A percentile compares a stretch with the other conserved stretches of the same genome.
These are phyloP conservation scores for Trichoderma aggressivum DNA, from an alignment of 2,329 filamentous ascomycete genomes.

Conservation along the genomic window DNA sequence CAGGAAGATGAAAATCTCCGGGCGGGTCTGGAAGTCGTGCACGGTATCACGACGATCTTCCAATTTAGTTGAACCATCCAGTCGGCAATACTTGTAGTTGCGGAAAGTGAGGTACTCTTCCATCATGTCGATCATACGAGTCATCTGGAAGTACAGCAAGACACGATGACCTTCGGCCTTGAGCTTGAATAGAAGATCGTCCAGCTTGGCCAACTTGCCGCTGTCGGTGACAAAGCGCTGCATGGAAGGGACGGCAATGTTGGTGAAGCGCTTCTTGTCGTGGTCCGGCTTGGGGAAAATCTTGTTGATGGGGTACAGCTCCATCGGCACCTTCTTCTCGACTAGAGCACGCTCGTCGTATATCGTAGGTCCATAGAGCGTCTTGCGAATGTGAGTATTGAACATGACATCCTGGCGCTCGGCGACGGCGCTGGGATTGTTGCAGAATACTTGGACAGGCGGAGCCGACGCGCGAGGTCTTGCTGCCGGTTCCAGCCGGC, in stretches of 20 bases:
- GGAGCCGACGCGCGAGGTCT: constrained; percentile 78
- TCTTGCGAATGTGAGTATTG: constrained; percentile 70
- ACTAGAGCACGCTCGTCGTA: constrained; percentile 71
- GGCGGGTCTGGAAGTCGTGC: constrained; percentile 89
- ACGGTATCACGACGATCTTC: constrained; percentile 97
- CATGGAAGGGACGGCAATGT: constrained; percentile 94
- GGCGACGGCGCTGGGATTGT: constrained; percentile 58
- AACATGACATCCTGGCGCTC: constrained; percentile 77
- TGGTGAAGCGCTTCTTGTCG: constrained; percentile 79
- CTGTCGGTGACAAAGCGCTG: constrained; percentile 95
- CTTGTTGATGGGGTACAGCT: constrained; percentile 58
- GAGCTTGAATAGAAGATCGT: constrained; percentile 80
- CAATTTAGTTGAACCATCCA: constrained; percentile 95
- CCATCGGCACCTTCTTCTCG: constrained; percentile 65
- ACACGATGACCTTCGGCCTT: constrained; percentile 93
- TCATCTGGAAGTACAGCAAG: constrained; percentile 99
- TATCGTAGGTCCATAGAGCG: constrained; percentile 64
- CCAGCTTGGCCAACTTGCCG: constrained; percentile 89
- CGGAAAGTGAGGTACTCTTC: constrained; percentile 98
- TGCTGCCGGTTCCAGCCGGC: constrained; percentile 76
- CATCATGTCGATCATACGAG: constrained; percentile 98
- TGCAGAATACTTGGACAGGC: constrained; percentile 76
- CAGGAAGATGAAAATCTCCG: constrained; percentile 95
- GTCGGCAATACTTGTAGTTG: constrained; percentile 96
- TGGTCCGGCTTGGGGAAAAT: constrained; percentile 77